Conservation (phyloP, 1,139 yeast genomes). For the Lodderomyces beijingensis region DNA sequence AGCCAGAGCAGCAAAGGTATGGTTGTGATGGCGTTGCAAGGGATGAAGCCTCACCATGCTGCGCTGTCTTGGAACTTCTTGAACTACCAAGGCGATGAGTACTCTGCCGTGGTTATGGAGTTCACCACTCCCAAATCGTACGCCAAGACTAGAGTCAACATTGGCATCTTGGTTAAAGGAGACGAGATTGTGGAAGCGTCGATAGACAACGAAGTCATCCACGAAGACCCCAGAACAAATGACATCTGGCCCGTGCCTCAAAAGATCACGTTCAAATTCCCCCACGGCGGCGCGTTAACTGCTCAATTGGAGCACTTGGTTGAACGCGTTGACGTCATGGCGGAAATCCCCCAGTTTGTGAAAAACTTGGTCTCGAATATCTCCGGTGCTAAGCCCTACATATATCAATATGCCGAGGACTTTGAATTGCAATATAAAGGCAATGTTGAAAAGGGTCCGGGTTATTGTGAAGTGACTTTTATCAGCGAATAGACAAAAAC, state of each 20-base stretch:
- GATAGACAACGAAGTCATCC: constrained; percentile 61
- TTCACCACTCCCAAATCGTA: constrained; percentile 91
- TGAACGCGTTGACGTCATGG: constrained; percentile 96
- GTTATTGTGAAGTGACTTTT: constrained; percentile 82
- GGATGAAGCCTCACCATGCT: constrained; percentile 99
- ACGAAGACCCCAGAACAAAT: constrained; percentile 56
- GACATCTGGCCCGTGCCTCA: constrained; percentile 89
- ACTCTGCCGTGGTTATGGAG: constrained; percentile 85
- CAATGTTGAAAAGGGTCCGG: constrained; percentile 55
- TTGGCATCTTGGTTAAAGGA: constrained; percentile 69
- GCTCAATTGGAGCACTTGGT: constrained; percentile 59
- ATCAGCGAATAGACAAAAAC: constrained; percentile 39
- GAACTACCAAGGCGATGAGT: constrained; percentile 75
- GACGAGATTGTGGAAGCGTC: constrained; percentile 65
- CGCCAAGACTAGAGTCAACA: constrained; percentile 73
- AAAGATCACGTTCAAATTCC: constrained; percentile 55
- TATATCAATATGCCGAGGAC: constrained; percentile 80
- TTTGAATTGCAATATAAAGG: constrained; percentile 31
- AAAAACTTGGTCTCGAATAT: constrained; percentile 91
- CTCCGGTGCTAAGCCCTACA: constrained; percentile 92
- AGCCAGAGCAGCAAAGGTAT: constrained; percentile 51
- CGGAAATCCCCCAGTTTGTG: constrained; percentile 91
- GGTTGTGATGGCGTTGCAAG: constrained; percentile 98
- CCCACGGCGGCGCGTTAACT: constrained; percentile 31
- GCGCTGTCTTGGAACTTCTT: constrained; percentile 95